Evolutionary conservation across 306 rosid species (phyloP), one percentile per base, ranked within the genome.

Genomic region (Alnus glutinosa): DNA sequence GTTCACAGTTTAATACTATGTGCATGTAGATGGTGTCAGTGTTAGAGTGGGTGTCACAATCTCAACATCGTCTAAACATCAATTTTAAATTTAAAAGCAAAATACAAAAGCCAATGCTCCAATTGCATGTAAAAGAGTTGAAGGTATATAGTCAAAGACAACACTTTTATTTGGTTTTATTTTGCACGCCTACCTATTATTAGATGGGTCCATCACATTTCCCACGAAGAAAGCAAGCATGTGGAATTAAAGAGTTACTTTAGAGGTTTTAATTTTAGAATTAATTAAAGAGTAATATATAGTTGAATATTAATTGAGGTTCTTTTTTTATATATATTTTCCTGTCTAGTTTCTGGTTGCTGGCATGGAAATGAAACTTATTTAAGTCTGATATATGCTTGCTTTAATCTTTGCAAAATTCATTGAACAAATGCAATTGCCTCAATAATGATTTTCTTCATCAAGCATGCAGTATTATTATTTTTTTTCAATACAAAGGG

Each of bases 121-220:
- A 23, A 23, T 23, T 23, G 28, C 28, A 23, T 44, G 46, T 19
- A 49, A 73, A n/a, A 30, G 36, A 14, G 46, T 32, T 32, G 67
- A 3, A 30, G 50, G 15, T 30, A 61, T 23, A 23, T 36, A 61
- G 80, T 74, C 82, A 74, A 77, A 32, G 58, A 52, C 71, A 79
- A 54, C 28, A 70, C 51, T 54, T 77, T 77, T 49, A 46, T 79
- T 55, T 9, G 79, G 71, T 30, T 59, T 42, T 46, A 34, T 49
- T 18, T 61, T 73, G 80, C 88, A 87, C 66, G 86, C 90, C 44
- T 51, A 64, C 49, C 71, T 73, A 87, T 80, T 32, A 80, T 78
- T 46, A 0, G n/a, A 15, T 39, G 88, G 82, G 46, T 75, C 81
- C 79, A 71, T 75, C 39, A 47, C 34, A 8, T 42, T 39, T n/a